Conservation (phyloP, 768 basidiomycete species). For the Amanita molliuscula region DNA sequence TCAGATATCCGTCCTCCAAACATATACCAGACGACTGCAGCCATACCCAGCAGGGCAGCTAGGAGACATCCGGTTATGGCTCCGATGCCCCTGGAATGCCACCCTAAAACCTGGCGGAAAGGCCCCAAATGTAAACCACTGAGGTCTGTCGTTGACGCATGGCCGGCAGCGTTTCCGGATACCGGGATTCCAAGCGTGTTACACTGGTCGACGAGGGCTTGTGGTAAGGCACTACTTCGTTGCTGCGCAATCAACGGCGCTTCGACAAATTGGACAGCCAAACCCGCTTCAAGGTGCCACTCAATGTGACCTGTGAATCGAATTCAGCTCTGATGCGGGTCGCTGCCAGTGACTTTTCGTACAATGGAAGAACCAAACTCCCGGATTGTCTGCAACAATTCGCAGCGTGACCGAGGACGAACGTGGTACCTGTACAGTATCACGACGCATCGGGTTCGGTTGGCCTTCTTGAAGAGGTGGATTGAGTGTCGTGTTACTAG, state of each 20-base stretch:
- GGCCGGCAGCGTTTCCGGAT: conserved; percentile 85
- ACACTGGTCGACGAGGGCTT: conserved; percentile 65
- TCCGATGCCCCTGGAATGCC: conserved; percentile 62
- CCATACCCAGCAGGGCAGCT: conserved; percentile 76
- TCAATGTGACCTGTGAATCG: conserved; percentile 58
- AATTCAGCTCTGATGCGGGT: background rate
- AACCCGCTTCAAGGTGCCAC: conserved; percentile 79
- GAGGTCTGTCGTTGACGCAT: conserved; percentile 59
- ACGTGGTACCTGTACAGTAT: conserved; percentile 73
- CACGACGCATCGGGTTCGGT: conserved; percentile 84
- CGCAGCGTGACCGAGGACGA: conserved; percentile 63
- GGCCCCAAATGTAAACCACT: conserved; percentile 57
- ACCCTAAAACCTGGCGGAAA: conserved; percentile 61
- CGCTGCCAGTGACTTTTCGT: conserved; percentile 13
- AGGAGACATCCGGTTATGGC: conserved; percentile 79
- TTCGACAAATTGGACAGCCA: conserved; percentile 79
- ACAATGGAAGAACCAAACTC: conserved; percentile 83
- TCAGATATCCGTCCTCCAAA: conserved; percentile 66
- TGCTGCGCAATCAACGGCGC: conserved; percentile 67
- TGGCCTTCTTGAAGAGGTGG: conserved; percentile 73
- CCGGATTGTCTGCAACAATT: conserved; percentile 85
- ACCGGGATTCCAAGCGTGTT: conserved; percentile 40
- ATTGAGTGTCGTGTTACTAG: conserved; percentile 66
- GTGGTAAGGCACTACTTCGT: conserved; percentile 38
- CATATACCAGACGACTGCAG: conserved; percentile 78